These are phyloP conservation scores for Zygosaccharomyces bailii DNA, from an alignment of 805 yeast genomes.

Conservation along the genomic window DNA sequence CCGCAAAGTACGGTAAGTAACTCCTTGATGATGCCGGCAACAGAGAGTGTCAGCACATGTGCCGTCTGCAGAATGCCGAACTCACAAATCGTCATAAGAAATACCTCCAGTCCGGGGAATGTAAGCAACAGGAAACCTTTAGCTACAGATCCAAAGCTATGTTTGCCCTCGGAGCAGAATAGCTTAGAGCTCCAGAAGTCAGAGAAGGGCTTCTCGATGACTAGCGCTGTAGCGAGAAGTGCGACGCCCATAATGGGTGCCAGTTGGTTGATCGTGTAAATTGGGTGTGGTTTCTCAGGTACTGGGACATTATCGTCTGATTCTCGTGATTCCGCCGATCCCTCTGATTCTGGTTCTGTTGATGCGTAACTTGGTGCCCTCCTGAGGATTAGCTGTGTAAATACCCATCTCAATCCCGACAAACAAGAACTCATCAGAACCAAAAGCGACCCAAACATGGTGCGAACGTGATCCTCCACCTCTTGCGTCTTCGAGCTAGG, in stretches of 20 bases:
- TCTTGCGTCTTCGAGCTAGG: constrained; percentile 30
- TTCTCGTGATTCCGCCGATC: background rate
- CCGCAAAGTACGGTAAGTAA: constrained; percentile 74
- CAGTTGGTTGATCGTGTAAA: constrained; percentile 75
- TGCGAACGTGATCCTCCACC: constrained; percentile 18
- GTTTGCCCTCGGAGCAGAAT: constrained; percentile 15
- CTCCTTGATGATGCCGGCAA: constrained; percentile 93
- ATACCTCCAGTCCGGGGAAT: constrained; percentile 84
- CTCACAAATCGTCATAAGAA: constrained; percentile 85
- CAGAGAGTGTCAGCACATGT: constrained; percentile 77
- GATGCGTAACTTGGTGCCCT: constrained; percentile 45
- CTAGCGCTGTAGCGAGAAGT: constrained; percentile 57
- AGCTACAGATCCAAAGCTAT: constrained; percentile 37
- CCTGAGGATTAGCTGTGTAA: constrained; percentile 78
- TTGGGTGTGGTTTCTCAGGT: constrained; percentile 56
- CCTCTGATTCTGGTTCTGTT: background rate
- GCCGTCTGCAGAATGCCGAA: constrained; percentile 78
- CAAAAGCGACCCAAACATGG: constrained; percentile 58
- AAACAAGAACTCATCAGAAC: constrained; percentile 76
- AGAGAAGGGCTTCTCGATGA: constrained; percentile 59
- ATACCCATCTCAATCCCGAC: constrained; percentile 93
- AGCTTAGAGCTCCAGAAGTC: constrained; percentile 24
- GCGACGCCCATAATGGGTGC: constrained; percentile 78
- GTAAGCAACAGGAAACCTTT: constrained; percentile 56
- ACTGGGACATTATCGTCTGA: constrained; percentile 5